phyloP scores from a whole-genome alignment of 192 early-diverging fungal genomes.

The Coemansia sp. region DNA sequence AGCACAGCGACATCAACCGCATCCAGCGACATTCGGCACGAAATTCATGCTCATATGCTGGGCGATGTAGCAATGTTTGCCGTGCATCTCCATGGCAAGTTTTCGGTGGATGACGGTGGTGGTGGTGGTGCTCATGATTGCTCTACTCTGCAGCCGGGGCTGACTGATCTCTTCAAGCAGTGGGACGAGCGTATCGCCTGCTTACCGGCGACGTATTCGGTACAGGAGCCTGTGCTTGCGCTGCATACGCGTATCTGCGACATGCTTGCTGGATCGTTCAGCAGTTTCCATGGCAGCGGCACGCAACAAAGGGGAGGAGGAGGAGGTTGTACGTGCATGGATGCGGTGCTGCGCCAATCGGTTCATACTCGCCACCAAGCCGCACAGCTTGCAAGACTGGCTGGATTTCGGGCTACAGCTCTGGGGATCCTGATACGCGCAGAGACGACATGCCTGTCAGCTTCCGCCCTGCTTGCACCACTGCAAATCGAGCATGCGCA shows the following conservation, averaged over 20 bases:
- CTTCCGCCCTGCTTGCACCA: constrained; percentile 22
- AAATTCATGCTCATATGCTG: constrained; percentile 51
- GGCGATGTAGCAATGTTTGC: constrained; percentile 39
- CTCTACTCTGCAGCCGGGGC: background rate
- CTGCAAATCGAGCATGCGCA: constrained; percentile 50
- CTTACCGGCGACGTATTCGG: constrained; percentile 31
- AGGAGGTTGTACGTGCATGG: constrained; percentile 19
- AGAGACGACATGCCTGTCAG: constrained; percentile 24
- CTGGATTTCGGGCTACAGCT: constrained; percentile 40
- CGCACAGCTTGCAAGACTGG: constrained; percentile 45
- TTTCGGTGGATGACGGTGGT: background rate
- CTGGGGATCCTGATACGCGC: constrained; percentile 46
- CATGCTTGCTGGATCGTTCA: constrained; percentile 14
- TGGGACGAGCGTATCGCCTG: constrained; percentile 38
- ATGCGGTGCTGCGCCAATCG: constrained; percentile 19
- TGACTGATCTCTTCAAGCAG: constrained; percentile 27
- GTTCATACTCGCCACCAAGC: constrained; percentile 39
- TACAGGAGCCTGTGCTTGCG: constrained; percentile 50
- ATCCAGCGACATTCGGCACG: constrained; percentile 10
- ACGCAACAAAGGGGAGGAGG: background rate
- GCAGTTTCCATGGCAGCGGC: background rate
- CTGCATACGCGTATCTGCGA: constrained; percentile 44
- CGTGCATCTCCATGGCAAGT: constrained; percentile 6
- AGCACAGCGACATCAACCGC: background rate
- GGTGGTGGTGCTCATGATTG: constrained; percentile 6